phyloP scores from a whole-genome alignment of 2,329 filamentous ascomycete species.

The Nectriaceae sp. region DNA sequence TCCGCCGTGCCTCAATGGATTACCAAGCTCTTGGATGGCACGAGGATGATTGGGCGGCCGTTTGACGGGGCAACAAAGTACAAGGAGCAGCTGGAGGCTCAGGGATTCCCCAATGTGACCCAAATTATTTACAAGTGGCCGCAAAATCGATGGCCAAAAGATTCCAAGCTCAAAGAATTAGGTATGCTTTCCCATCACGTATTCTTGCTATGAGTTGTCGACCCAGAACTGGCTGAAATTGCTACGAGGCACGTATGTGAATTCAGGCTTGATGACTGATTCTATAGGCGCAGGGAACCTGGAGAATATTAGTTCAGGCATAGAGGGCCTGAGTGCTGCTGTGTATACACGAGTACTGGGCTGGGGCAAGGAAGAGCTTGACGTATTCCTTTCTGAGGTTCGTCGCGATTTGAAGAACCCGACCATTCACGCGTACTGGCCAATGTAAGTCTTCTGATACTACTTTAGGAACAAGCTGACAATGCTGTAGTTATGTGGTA shows the following conservation, averaged over 20 bases:
- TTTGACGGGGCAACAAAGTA: slow-evolving; percentile 22
- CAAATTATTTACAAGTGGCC: slow-evolving; percentile 50
- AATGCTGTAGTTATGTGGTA: slow-evolving; percentile 9
- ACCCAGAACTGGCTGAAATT: too few relatives aligned
- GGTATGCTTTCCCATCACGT: slow-evolving; percentile 1
- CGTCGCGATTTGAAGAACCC: slow-evolving; percentile 27
- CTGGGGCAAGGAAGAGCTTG: slow-evolving; percentile 28
- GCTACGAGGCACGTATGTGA: too few relatives aligned
- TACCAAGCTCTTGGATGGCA: slow-evolving; percentile 25
- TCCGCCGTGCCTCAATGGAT: slow-evolving; percentile 21
- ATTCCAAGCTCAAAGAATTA: slow-evolving; percentile 50
- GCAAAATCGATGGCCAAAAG: slow-evolving; percentile 50
- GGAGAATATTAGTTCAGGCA: slow-evolving; percentile 19
- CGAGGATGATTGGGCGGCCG: slow-evolving; percentile 26
- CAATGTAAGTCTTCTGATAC: slow-evolving; percentile 19
- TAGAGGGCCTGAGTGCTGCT: slow-evolving; percentile 31
- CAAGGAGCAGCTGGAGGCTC: slow-evolving; percentile 41
- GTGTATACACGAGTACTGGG: slow-evolving; percentile 29
- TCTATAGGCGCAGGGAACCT: slow-evolving; percentile 30
- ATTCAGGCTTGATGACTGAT: neutral
- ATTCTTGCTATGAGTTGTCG: neutral
- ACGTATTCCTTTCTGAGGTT: slow-evolving; percentile 25
- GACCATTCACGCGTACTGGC: slow-evolving; percentile 29
- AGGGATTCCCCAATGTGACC: slow-evolving; percentile 52
- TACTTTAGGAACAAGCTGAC: neutral